These are phyloP conservation scores for Colletotrichum aenigma DNA, from an alignment of 2,329 filamentous ascomycete genomes.

Conservation along the genomic window DNA sequence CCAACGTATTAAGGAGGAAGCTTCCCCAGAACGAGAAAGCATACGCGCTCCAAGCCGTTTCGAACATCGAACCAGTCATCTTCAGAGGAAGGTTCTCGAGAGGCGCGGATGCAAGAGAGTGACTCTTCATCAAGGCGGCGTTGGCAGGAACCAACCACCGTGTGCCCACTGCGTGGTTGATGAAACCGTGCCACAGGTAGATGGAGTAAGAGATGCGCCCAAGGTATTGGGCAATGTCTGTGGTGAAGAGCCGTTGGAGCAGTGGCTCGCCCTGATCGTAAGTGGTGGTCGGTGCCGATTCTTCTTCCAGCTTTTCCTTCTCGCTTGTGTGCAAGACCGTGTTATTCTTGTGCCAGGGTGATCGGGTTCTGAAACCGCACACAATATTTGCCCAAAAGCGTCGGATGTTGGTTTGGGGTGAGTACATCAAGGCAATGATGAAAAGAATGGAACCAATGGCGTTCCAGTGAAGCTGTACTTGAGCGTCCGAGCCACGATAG, in stretches of 20 bases:
- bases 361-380: not conserved
- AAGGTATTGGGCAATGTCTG: constrained; percentile 57
- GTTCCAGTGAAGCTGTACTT: constrained; percentile 26
- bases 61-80: not conserved
- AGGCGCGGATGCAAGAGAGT: not conserved
- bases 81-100: not conserved
- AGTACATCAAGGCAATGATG: constrained; percentile 24
- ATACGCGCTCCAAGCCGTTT: not conserved
- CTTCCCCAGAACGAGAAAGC: not conserved
- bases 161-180: constrained; percentile 49
- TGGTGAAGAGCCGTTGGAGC: constrained; percentile 55
- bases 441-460: constrained; percentile 12
- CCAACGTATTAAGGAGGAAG: not conserved
- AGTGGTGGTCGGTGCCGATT: constrained; percentile 55
- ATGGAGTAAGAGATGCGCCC: constrained; percentile 64
- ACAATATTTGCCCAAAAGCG: not conserved
- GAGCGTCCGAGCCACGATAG: not conserved
- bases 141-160: constrained; percentile 23
- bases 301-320: constrained; percentile 38
- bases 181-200: constrained; percentile 64
- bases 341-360: not conserved
- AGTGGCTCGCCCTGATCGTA: constrained; percentile 46
- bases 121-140: not conserved
- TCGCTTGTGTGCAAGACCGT: constrained; percentile 25
- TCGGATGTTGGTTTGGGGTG: constrained; percentile 31